phyloP scores from a whole-genome alignment of 495 filamentous ascomycete genomes.

The Penicillium argentinense region DNA sequence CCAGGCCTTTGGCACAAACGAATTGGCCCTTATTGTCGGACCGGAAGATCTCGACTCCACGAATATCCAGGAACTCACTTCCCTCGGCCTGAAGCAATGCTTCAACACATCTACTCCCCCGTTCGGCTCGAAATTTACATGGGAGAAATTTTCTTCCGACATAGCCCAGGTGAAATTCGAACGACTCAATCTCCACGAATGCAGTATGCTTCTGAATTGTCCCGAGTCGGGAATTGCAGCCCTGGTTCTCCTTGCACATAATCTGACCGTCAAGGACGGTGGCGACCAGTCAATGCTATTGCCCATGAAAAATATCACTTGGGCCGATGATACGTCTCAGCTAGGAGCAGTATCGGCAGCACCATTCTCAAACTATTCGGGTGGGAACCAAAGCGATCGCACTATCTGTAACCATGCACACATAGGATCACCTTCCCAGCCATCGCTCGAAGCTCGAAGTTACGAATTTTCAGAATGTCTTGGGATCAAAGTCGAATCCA shows the following conservation, averaged over 20 bases:
- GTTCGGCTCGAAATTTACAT: too few species aligned
- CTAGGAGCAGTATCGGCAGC: too few species aligned
- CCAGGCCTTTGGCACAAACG: neutral
- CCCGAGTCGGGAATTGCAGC: too few species aligned
- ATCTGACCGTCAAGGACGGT: neutral
- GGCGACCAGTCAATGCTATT: constrained; percentile 2
- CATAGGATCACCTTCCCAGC: too few species aligned
- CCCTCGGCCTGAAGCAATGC: constrained; percentile 1
- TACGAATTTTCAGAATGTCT: constrained; percentile 8
- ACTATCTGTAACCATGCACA: constrained; percentile 1
- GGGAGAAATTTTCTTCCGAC: neutral
- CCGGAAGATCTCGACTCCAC: constrained; percentile 1
- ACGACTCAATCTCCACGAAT: neutral
- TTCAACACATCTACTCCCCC: neutral
- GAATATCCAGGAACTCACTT: neutral
- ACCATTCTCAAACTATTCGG: too few species aligned
- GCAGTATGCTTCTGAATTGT: too few species aligned
- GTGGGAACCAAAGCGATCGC: neutral
- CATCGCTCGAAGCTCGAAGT: too few species aligned
- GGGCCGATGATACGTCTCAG: too few species aligned
- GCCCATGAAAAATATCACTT: too few species aligned
- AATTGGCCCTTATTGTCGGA: neutral
- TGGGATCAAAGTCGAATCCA: constrained; percentile 11
- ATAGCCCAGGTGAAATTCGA: neutral
- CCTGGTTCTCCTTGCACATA: neutral